Evolutionary conservation across 768 basidiomycete species (phyloP), one percentile per base, ranked within the genome.

Genomic region (Boletus bicolor): DNA sequence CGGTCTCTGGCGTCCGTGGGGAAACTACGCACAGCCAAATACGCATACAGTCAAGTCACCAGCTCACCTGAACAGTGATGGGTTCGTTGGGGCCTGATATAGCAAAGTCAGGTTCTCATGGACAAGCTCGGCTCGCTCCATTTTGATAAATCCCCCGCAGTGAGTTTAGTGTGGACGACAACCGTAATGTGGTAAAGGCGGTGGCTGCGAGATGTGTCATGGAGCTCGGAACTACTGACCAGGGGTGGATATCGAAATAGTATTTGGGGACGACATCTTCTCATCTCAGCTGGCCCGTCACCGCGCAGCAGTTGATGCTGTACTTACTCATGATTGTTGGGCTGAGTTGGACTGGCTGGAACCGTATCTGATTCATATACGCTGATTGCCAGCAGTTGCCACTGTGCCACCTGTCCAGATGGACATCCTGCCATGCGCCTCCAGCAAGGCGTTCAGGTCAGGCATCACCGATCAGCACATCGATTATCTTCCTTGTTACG

Each of bases 221-320:
- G 63, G 63, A 67, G 53, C 35, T 30, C 61, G 68, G 66, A 66
- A 28, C 34, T 54, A 36, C 55, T 34, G 9, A 8, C 50, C 45
- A 45, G 47, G 53, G 28, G 28, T 53, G 50, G 54, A 51, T 47
- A 57, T 64, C 57, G 36, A 51, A 56, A 57, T 49, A 35, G 52
- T 19, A 58, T 55, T 49, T 35, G 53, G 53, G 51, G 51, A 56
- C 41, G 61, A 59, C 46, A 38, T 49, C 34, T 12, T 24, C 56
- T 59, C 63, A 69, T 51, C 65, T 67, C 64, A 62, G 56, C 59
- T 56, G 43, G 44, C 57, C 21, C 30, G 54, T 60, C 50, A 24
- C 41, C 44, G 51, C 62, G 52, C 65, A 57, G 64, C 48, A 58
- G 30, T 32, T 21, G 45, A 54, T 67, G 56, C 49, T 53, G 57